A percentile compares a stretch with the other conserved stretches of the same genome.
Conservation (phyloP, 2,329 filamentous ascomycete species). For the Phyllosticta citriasiana region DNA sequence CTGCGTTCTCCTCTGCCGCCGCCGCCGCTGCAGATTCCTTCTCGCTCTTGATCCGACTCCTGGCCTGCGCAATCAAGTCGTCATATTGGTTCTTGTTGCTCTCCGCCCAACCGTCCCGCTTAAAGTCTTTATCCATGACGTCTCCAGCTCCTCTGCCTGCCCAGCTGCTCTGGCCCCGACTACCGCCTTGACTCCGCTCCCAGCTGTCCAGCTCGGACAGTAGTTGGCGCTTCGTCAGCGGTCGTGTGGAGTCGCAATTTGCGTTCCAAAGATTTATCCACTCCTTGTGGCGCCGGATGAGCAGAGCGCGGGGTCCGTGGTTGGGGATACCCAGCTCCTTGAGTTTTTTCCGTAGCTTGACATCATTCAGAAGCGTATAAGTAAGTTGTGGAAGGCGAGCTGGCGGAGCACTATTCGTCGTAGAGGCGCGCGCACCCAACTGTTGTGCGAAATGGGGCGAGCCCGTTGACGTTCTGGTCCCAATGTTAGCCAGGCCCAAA, state of each 20-base stretch:
- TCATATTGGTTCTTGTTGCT: slow-evolving; percentile 68
- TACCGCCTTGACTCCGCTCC: slow-evolving; percentile 60
- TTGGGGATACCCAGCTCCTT: slow-evolving; percentile 67
- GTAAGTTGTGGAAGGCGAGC: slow-evolving; percentile 60
- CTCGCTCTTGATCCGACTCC: slow-evolving; percentile 38
- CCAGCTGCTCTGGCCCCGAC: slow-evolving; percentile 23
- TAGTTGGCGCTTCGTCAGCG: slow-evolving; percentile 61
- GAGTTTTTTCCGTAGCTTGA: slow-evolving; percentile 68
- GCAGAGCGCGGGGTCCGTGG: slow-evolving; percentile 54
- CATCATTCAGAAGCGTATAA: slow-evolving; percentile 79
- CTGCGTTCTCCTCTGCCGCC: slow-evolving; percentile 15
- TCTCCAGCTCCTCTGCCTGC: slow-evolving; percentile 23
- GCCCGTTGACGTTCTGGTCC: not conserved
- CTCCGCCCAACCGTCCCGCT: slow-evolving; percentile 63
- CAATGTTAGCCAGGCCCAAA: not conserved
- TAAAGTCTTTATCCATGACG: slow-evolving; percentile 82
- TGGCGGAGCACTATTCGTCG: slow-evolving; percentile 26
- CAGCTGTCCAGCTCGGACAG: slow-evolving; percentile 72
- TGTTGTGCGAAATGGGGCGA: slow-evolving; percentile 15
- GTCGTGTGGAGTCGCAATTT: slow-evolving; percentile 76
- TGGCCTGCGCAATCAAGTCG: slow-evolving; percentile 67
- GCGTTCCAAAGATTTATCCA: slow-evolving; percentile 97
- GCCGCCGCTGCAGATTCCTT: slow-evolving; percentile 22
- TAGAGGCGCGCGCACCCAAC: slow-evolving; percentile 5
- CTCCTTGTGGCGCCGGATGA: slow-evolving; percentile 77